phyloP scores from a whole-genome alignment of 441 rosid genomes.

The Croton laevigatus region DNA sequence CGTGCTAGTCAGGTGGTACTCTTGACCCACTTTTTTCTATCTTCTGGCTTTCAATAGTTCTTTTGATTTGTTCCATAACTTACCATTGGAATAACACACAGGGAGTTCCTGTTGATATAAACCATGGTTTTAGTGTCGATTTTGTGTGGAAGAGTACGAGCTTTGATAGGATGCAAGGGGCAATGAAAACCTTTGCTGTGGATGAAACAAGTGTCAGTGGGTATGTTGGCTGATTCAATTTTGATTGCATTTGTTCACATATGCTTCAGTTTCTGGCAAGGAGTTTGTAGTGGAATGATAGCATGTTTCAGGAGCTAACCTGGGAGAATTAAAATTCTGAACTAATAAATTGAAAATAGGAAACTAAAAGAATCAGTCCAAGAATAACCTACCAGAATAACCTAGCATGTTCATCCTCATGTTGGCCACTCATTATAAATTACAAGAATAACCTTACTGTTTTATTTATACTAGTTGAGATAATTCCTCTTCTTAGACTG shows the following conservation, averaged over 20 bases:
- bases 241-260: background rate
- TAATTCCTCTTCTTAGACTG: no score
- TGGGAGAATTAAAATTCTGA: no score
- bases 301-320: no score
- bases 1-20: conserved; percentile 87
- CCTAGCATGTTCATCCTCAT: no score
- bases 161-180: conserved; percentile 98
- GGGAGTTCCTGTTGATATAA: conserved; percentile 95
- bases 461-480: no score
- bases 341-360: no score
- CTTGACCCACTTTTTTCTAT: conserved; percentile 7
- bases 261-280: background rate
- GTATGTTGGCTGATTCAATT: conserved; percentile 42
- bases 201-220: conserved; percentile 99
- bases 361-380: no score
- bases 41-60: background rate
- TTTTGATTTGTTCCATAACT: conserved; percentile 3
- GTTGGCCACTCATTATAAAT: no score
- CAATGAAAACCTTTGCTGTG: conserved; percentile 98
- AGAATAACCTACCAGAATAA: no score
- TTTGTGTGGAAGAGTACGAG: conserved; percentile 99
- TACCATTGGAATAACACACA: conserved; percentile 31
- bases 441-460: no score
- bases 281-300: background rate
- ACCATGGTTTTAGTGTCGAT: conserved; percentile 96